A percentile compares a stretch with the other conserved stretches of the same genome.
These are phyloP conservation scores for Pochonia chlamydosporia DNA, from an alignment of 2,329 filamentous ascomycete species.

Conservation along the genomic window DNA sequence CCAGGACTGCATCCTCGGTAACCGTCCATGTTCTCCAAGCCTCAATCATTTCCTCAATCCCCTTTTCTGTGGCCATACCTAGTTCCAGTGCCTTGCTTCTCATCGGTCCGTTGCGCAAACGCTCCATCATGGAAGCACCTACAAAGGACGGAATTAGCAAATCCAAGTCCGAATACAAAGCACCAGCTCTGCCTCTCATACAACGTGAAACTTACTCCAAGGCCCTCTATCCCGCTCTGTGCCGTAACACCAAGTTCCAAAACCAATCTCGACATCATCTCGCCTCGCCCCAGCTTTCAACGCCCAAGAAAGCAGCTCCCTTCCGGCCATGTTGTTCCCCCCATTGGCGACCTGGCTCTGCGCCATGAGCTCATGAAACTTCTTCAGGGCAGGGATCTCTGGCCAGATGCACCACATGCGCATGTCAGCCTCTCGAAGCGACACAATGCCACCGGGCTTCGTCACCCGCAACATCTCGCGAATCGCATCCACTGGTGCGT, in stretches of 20 bases:
- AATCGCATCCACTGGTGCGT: conserved; percentile 26
- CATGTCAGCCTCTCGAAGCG: conserved; percentile 27
- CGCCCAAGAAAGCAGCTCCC: conserved; percentile 22
- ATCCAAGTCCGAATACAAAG: too few relatives aligned
- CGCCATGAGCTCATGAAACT: conserved; percentile 17
- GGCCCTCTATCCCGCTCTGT: conserved; percentile 15
- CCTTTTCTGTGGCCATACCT: conserved; percentile 16
- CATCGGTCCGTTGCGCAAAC: conserved; percentile 17
- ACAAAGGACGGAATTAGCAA: background rate
- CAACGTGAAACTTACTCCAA: conserved; percentile 19
- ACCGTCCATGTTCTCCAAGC: conserved; percentile 22
- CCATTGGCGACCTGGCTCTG: conserved; percentile 17
- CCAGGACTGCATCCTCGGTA: conserved; percentile 21
- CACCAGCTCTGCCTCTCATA: too few relatives aligned
- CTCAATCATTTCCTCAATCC: conserved; percentile 20
- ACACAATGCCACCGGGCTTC: conserved; percentile 35
- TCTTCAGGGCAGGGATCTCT: conserved; percentile 16
- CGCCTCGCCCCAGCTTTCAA: conserved; percentile 18
- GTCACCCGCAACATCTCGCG: conserved; percentile 37
- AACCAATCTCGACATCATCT: conserved; percentile 17
- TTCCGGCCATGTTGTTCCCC: conserved; percentile 19
- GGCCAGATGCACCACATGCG: conserved; percentile 24
- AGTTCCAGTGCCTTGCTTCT: conserved; percentile 18
- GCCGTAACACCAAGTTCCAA: conserved; percentile 25
- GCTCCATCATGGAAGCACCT: conserved; percentile 21